Base-by-base conservation (phyloP, 2,329 filamentous ascomycete genomes). In the Aspergillus sergii region DNA sequence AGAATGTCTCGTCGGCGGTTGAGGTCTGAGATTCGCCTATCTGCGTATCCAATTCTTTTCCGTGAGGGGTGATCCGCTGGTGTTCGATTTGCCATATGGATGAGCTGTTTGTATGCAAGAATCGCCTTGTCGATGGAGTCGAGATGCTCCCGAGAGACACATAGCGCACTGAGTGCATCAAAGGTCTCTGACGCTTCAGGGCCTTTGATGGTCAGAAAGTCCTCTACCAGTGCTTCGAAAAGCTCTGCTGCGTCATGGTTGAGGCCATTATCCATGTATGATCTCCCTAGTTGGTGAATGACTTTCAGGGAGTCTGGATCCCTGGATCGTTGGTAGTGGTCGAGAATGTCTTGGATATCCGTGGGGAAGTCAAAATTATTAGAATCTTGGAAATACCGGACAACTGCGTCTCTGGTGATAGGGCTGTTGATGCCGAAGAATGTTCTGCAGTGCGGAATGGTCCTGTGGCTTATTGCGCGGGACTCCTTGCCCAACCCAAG, bases 111-210 rank as follows among this genome's bases (percentile, higher is more conserved):
- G 51, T 75, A 75, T 10, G 72, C 67, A 8, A 72, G 68, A 12
- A 74, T 72, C 2, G 73, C 73, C 54, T 73, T 69, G 30, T 75
- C 73, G 10, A 73, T 51, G 10, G 66, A 68, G 21, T 72, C 73
- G 12, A 74, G 69, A 26, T 74, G 70, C 21, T 75, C 72, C 14
- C 66, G 61, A 9, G 71, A 71, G 5, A 74, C 69, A 54, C 72
- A 74, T 6, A 75, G 65, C 9, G 72, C 71, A 50, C 72, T 75
- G 12, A 75, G 68, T 1, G 73, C 72, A 58, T 74, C 69, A 36
- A 72, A 74, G 8, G 72, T 73, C 32, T 75, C 73, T 1, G 66
- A 59, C 4, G 71, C 71, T 53, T 74, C 69, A 2, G 66, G 60
- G 8, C 70, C 72, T 28, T 69, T 72, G 7, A 68, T 64, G 10